Evolutionary conservation across 805 yeast species (phyloP), one percentile per base, ranked within the genome.

Genomic region (Candida anglica): DNA sequence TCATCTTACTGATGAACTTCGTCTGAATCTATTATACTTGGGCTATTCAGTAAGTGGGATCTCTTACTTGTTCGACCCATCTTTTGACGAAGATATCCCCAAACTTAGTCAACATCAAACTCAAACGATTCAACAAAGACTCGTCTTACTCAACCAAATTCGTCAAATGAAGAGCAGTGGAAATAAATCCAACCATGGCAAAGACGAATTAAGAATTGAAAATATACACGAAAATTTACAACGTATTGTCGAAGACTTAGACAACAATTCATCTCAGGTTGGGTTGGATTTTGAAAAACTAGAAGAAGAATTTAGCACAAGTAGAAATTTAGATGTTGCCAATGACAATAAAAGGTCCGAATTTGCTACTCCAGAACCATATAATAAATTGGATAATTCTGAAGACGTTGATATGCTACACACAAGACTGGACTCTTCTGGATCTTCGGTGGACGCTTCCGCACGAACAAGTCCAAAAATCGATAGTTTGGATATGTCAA

Each of bases 31-130:
- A 18, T 59, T 77, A 7, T 77, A 75, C 32, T 51, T 85, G 30
- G 69, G 83, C 0, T 77, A 79, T 38, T 61, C 78, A 0, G 43
- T 82, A 3, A 76, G 89, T 27, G 96, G 96, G 17, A 62, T 77
- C 6, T 73, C 95, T 21, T 67, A 73, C 28, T 60, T 88, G 23
- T 75, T 85, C 46, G 96, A 87, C 50, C 86, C 94, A 0, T 77
- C 79, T 10, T 82, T 67, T 44, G 67, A 71, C 28, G 75, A 69
- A 27, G 68, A 67, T 28, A 62, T 66, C 16, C 71, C 73, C 0
- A 58, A 60, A 28, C 45, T 63, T 27, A 53, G 48, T 28, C 50
- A 48, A 7, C 60, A 56, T 36, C 48, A 46, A 19, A 44, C 50
- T 2, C 62, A 59, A 33, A 45, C 67, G 2, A 49, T 66, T 14